Base-by-base conservation (phyloP, 164 flowering plant genomes). In the Protea cynaroides region DNA sequence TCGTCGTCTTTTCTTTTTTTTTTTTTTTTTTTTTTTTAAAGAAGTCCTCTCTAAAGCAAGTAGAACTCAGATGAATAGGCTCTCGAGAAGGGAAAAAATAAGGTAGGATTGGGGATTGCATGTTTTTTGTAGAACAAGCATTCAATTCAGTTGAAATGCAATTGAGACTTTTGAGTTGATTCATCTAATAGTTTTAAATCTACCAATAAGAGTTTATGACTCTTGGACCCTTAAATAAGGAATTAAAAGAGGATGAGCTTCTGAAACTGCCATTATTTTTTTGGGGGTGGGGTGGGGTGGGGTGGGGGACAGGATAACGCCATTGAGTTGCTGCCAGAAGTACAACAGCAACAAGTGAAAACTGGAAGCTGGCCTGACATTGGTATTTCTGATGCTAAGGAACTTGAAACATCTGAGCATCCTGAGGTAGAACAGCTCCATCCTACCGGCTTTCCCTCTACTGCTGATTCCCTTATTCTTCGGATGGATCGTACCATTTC, bases 291-390 rank as follows among this genome's bases (percentile, higher is more conserved):
- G n/a, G 34, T 0, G 34, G 2, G 34, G 22, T 36, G n/a, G 43
- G 58, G 68, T n/a, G n/a, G n/a, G n/a, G n/a, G n/a, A n/a, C 88
- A 95, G 99, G 85, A 81, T 52, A 85, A 76, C 69, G 70, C 86
- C 69, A 58, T 92, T 14, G 89, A 84, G 66, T 71, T 92, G 83
- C 83, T 95, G 56, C 97, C 98, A 34, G 86, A 85, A 71, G 80
- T 79, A 44, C 83, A 87, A 68, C 88, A 71, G 64, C 85, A 77
- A 63, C 81, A 84, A 63, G 22, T 87, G 15, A 87, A 79, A 75
- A 58, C 70, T 71, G 97, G 92, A 59, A 78, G 66, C 50, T 56
- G 82, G 47, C 76, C 75, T 49, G 86, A 73, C 18, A 57, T 15
- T 49, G 65, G 58, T 24, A 51, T 19, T 58, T 47, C 58, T 53